Evolutionary conservation across 148 eudicot genomes (phyloP), one percentile per base, ranked within the genome.

Genomic region (Silene latifolia): DNA sequence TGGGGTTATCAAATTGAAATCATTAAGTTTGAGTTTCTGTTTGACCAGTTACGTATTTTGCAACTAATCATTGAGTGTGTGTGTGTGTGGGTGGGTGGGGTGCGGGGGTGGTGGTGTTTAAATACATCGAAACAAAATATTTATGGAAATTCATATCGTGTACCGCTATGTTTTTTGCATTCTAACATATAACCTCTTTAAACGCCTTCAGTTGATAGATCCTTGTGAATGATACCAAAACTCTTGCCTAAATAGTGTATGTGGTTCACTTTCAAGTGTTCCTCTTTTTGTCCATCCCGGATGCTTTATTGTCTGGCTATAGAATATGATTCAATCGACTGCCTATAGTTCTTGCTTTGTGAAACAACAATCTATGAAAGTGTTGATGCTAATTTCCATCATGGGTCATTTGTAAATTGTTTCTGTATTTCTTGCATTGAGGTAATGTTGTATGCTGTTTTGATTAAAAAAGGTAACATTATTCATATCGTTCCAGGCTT

Each of bases 401-500:
- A 48, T 13, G 56, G 17, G 56, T 51, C 56, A 51, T 51, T 15
- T 11, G 15, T 51, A 51, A 12, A 51, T 51, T 51, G 56, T 51
- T 51, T 48, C 54, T 15, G 17, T 51, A 18, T 51, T 51, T 13
- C 18, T 48, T 48, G 54, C 54, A 48, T 48, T 13, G 9, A 12
- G 15, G 17, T 51, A 14, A 25, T 63, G 42, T 5, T 63, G 42
- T 29, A 27, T 35, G 13, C 42, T 12, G 15, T 35, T 13, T 63
- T 63, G 19, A 35, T 7, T 23, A 15, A 29, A 65, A 15, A 35
- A 14, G 39, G 47, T 32, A 51, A 20, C 25, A 60, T 8, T 60
- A 24, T 69, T 46, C 44, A 61, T 39, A 44, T 61, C 11, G 53
- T 0, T 77, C 25, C 84, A 92, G 98, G 88, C 91, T 94, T 57